These are phyloP conservation scores for Collybia mongolica DNA, from an alignment of 768 basidiomycete genomes.

Conservation along the genomic window DNA sequence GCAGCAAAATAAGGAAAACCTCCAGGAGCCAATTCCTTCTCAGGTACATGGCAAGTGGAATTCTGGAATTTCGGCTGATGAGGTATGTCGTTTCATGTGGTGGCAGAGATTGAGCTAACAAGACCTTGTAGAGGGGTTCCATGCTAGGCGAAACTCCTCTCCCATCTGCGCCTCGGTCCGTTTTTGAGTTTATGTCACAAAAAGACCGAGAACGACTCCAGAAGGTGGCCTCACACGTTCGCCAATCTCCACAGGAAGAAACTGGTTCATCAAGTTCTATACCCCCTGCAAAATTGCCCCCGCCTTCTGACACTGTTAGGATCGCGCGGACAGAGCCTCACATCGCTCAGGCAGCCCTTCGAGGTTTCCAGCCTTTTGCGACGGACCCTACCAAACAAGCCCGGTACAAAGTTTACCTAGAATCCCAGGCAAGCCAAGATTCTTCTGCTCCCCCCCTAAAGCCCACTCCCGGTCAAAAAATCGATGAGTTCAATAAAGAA, in stretches of 20 bases:
- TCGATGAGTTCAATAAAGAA: slow-evolving; percentile 78
- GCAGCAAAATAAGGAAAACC: slow-evolving; percentile 48
- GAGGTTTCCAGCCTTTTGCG: slow-evolving; percentile 88
- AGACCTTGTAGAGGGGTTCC: slow-evolving; percentile 64
- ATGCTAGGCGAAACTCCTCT: slow-evolving; percentile 82
- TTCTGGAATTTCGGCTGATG: slow-evolving; percentile 59
- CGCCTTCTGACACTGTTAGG: slow-evolving; percentile 27
- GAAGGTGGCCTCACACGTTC: slow-evolving; percentile 42
- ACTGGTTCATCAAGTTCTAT: slow-evolving; percentile 18
- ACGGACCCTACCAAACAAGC: slow-evolving; percentile 76
- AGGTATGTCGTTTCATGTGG: slow-evolving; percentile 46
- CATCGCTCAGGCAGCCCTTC: slow-evolving; percentile 82
- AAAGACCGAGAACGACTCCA: slow-evolving; percentile 88
- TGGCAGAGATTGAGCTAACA: too few relatives aligned
- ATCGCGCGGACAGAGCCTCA: slow-evolving; percentile 68
- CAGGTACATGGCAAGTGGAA: slow-evolving; percentile 52
- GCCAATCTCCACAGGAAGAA: slow-evolving; percentile 4
- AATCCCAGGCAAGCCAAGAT: slow-evolving; percentile 59
- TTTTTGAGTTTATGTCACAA: slow-evolving; percentile 93
- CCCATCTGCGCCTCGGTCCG: slow-evolving; percentile 68
- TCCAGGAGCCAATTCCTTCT: slow-evolving; percentile 19
- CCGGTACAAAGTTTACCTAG: slow-evolving; percentile 82
- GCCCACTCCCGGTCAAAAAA: slow-evolving; percentile 54
- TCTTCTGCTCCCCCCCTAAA: slow-evolving; percentile 47
- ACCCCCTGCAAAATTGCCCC: slow-evolving; percentile 20